A percentile compares a stretch with the other conserved stretches of the same genome.
Conservation (phyloP, 495 filamentous ascomycete species). For the Corynascus novoguineensis region DNA sequence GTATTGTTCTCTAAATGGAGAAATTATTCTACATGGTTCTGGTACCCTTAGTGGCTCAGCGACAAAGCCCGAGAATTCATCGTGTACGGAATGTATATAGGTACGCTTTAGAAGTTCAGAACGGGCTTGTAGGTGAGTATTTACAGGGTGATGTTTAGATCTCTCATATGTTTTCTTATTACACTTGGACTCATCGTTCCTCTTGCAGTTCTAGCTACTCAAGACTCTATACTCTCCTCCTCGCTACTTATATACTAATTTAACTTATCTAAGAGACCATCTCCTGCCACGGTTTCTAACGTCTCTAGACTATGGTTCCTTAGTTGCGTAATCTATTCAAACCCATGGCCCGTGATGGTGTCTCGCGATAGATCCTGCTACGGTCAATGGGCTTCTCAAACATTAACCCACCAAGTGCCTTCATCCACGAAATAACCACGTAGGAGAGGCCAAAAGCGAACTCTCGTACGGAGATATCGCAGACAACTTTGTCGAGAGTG, state of each 20-base stretch:
- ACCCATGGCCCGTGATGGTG: background rate
- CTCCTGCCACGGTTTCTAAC: background rate
- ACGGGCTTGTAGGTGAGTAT: no score
- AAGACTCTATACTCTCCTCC: background rate
- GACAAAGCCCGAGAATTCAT: no score
- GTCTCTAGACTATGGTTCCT: background rate
- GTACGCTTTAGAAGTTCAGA: no score
- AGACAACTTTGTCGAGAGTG: constrained; percentile 79
- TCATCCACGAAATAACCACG: background rate
- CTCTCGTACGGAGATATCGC: background rate
- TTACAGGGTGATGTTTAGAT: no score
- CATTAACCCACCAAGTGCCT: background rate
- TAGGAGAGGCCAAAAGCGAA: constrained; percentile 2
- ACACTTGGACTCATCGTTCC: background rate
- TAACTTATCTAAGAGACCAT: background rate
- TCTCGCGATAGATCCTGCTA: background rate
- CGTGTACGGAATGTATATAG: no score
- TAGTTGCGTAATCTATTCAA: background rate
- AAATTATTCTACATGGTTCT: no score
- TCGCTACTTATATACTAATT: background rate
- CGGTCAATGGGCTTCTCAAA: background rate
- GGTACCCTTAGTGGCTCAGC: no score
- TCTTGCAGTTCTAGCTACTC: background rate
- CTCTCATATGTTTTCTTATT: no score
- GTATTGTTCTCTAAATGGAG: no score